phyloP scores from a whole-genome alignment of 225 moss, liverwort and hornwort species.

The Anthoceros angustus region DNA sequence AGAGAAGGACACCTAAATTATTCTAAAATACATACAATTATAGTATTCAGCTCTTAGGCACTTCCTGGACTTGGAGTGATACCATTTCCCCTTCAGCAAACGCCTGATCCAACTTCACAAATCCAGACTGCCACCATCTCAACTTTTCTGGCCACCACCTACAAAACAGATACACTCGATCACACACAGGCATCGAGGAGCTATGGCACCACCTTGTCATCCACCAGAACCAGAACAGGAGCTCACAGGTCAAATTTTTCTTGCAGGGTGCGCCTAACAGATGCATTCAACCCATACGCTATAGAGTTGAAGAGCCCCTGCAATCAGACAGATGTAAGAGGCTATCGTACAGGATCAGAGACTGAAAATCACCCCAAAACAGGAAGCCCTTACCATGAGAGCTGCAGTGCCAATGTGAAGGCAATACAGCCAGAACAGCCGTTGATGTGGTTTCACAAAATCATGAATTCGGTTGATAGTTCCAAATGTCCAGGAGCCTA shows the following conservation, averaged over 20 bases:
- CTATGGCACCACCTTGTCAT: not conserved
- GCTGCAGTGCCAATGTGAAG: conserved; percentile 51
- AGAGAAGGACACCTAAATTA: too few species aligned
- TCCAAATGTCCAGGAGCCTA: conserved; percentile 54
- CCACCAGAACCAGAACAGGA: not conserved
- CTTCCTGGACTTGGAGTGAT: conserved; percentile 26
- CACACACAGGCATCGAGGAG: not conserved
- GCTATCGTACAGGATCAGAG: not conserved
- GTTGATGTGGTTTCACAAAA: conserved; percentile 41
- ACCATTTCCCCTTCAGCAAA: conserved; percentile 31
- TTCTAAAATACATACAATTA: not conserved
- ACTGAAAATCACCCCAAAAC: not conserved
- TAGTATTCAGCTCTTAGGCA: conserved; percentile 5
- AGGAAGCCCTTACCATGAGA: conserved; percentile 32
- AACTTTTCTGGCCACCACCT: conserved; percentile 61
- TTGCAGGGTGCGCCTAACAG: conserved; percentile 45
- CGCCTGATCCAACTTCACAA: conserved; percentile 21
- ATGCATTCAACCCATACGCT: conserved; percentile 50
- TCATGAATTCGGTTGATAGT: conserved; percentile 52
- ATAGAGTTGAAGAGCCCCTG: conserved; percentile 65
- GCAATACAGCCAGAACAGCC: conserved; percentile 50
- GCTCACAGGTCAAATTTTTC: conserved; percentile 48
- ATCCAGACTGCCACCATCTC: conserved; percentile 40
- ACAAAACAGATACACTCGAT: not conserved
- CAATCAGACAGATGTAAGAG: conserved; percentile 6